phyloP scores from a whole-genome alignment of 202 grass and related monocot genomes.

The Carex sylvatica region DNA sequence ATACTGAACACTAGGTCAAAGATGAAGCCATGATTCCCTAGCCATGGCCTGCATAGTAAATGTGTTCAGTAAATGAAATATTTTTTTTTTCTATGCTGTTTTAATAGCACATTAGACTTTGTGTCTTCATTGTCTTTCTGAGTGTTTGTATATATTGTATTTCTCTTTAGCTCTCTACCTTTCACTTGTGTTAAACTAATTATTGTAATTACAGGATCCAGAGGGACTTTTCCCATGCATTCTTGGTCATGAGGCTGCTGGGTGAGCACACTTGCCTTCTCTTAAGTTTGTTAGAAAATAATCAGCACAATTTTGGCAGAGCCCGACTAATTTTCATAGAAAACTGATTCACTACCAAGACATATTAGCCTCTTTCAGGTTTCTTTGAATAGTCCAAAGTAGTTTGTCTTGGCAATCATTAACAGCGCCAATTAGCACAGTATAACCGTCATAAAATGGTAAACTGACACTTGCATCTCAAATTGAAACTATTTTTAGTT shows the following conservation, averaged over 20 bases:
- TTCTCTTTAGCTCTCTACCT: background rate
- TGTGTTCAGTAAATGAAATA: background rate
- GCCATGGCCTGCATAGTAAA: background rate
- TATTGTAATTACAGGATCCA: constrained; percentile 60
- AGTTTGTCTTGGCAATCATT: background rate
- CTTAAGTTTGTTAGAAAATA: background rate
- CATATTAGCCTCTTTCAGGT: background rate
- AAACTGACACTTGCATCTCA: background rate
- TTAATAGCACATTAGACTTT: background rate
- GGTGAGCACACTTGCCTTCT: constrained; percentile 42
- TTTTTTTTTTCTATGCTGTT: background rate
- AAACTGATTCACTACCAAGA: background rate
- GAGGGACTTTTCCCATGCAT: constrained; percentile 99
- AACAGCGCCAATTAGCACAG: background rate
- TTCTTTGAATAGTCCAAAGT: background rate
- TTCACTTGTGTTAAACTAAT: background rate
- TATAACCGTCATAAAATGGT: background rate
- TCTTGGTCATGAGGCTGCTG: constrained; percentile 94
- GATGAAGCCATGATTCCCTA: background rate
- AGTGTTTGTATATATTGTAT: background rate
- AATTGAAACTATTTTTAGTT: background rate
- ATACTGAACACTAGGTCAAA: background rate
- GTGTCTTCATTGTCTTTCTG: background rate
- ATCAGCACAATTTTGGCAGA: background rate
- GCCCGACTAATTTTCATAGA: background rate